Conservation (phyloP, 768 basidiomycete species). For the Crepidotus variabilis region DNA sequence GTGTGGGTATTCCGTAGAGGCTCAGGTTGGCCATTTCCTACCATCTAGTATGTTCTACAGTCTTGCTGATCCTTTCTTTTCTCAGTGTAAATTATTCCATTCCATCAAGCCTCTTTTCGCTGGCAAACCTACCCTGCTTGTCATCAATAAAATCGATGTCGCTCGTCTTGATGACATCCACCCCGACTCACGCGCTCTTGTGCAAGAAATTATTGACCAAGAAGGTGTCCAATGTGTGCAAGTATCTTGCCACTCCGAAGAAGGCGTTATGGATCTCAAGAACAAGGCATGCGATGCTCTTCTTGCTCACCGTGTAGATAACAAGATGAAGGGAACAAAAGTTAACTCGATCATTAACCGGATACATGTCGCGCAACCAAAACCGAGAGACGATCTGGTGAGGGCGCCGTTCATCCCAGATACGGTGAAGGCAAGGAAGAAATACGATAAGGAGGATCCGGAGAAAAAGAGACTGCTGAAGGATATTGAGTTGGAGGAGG, state of each 20-base stretch:
- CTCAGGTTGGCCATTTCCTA: conserved; percentile 65
- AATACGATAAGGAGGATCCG: conserved; percentile 86
- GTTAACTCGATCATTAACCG: conserved; percentile 92
- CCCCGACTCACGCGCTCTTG: conserved; percentile 69
- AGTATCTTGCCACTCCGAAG: conserved; percentile 93
- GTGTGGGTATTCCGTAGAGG: conserved; percentile 96
- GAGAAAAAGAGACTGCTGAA: conserved; percentile 67
- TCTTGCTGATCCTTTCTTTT: neutral
- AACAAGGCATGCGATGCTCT: conserved; percentile 94
- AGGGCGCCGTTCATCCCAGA: conserved; percentile 91
- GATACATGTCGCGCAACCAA: conserved; percentile 92
- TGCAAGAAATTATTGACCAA: conserved; percentile 80
- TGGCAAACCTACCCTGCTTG: conserved; percentile 89
- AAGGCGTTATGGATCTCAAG: conserved; percentile 96
- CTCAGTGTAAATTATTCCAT: conserved; percentile 95
- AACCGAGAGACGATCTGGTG: conserved; percentile 85
- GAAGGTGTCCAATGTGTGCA: conserved; percentile 76
- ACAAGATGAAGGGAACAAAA: conserved; percentile 91
- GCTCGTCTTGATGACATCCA: conserved; percentile 82
- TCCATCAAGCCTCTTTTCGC: conserved; percentile 97
- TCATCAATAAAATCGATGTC: conserved; percentile 98
- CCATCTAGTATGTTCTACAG: conserved; percentile 1
- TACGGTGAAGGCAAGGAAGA: conserved; percentile 65
- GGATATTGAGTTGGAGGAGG: conserved; percentile 83
- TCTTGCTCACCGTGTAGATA: conserved; percentile 90